These are phyloP conservation scores for Xylariaceae sp. DNA, from an alignment of 2,329 filamentous ascomycete genomes.

Conservation along the genomic window DNA sequence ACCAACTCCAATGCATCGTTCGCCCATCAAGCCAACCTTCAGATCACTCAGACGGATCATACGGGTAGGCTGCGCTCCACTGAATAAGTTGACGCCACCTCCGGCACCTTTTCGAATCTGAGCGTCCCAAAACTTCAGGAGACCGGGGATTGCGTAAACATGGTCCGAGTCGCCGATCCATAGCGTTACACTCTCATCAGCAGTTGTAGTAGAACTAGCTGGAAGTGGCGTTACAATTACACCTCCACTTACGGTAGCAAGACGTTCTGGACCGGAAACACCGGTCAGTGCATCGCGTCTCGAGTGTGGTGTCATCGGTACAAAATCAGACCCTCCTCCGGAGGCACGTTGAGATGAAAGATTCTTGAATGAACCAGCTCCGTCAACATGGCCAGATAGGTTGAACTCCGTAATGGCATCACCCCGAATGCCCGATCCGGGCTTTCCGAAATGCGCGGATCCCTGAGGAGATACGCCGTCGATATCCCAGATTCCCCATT, in stretches of 20 bases:
- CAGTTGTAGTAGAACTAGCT: conserved; percentile 39
- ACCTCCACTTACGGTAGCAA: conserved; percentile 51
- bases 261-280: conserved; percentile 47
- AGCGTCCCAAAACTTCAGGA: conserved; percentile 59
- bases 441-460: conserved; percentile 47
- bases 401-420: conserved; percentile 59
- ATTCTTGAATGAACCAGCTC: conserved; percentile 54
- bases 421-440: conserved; percentile 52
- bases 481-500: conserved; percentile 68
- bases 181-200: conserved; percentile 54
- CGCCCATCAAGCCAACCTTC: conserved; percentile 53
- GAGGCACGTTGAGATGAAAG: conserved; percentile 36
- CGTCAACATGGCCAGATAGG: conserved; percentile 58
- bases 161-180: conserved; percentile 58
- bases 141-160: conserved; percentile 54
- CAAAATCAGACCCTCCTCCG: conserved; percentile 48
- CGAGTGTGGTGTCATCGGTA: conserved; percentile 63
- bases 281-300: conserved; percentile 51
- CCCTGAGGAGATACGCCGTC: conserved; percentile 53
- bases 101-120: conserved; percentile 51
- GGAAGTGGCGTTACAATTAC: conserved; percentile 49
- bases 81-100: conserved; percentile 55
- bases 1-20: conserved; percentile 52
- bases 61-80: conserved; percentile 51
- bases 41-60: conserved; percentile 57